phyloP scores from a whole-genome alignment of 1,284 basidiomycete genomes.

The Cryptococcus sp. region DNA sequence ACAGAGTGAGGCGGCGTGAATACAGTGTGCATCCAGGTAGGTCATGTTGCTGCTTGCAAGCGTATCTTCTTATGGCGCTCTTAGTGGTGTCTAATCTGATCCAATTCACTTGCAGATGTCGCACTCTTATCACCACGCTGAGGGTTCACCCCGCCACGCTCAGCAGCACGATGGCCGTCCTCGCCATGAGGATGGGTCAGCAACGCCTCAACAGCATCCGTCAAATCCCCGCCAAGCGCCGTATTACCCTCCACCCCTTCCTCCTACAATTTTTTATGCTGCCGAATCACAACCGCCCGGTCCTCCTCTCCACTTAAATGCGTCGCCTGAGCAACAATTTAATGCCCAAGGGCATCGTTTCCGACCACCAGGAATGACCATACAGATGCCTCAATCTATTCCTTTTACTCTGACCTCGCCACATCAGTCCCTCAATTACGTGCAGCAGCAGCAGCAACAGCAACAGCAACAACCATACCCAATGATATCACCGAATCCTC shows the following conservation, averaged over 20 bases:
- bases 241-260: slow-evolving; percentile 13
- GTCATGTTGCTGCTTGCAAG: too few species aligned
- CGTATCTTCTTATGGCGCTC: too few species aligned
- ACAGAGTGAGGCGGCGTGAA: too few species aligned
- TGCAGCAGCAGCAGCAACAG: slow-evolving; percentile 4
- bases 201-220: neutral
- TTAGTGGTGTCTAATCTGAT: too few species aligned
- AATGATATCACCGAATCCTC: neutral
- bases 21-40: too few species aligned
- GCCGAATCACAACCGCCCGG: slow-evolving; percentile 10
- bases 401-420: slow-evolving; percentile 1
- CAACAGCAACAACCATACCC: slow-evolving; percentile 4
- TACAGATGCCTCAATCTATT: neutral
- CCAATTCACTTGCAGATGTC: slow-evolving; percentile 8
- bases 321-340: neutral
- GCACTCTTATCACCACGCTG: slow-evolving; percentile 10
- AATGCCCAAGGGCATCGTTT: slow-evolving; percentile 1
- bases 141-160: slow-evolving; percentile 6
- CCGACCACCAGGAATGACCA: slow-evolving; percentile 5
- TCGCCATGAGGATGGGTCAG: neutral
- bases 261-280: slow-evolving; percentile 12
- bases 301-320: slow-evolving; percentile 7
- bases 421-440: slow-evolving; percentile 5
- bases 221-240: slow-evolving; percentile 1
- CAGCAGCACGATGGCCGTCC: slow-evolving; percentile 1